Evolutionary conservation across 352 stramenopile species (phyloP).

Genomic region (Phytophthora sp.): DNA sequence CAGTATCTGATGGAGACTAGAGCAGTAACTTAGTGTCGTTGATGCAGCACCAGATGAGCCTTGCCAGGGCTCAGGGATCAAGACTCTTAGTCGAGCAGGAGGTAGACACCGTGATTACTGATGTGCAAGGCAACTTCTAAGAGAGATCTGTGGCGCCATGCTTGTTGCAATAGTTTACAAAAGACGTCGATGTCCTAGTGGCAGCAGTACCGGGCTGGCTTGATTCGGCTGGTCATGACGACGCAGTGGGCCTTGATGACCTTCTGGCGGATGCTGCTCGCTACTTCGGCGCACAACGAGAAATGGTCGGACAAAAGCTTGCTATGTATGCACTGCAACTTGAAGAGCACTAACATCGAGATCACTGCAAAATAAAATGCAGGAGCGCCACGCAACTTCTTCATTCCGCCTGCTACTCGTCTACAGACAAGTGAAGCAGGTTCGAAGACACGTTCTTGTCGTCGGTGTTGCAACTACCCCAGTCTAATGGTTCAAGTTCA

Average conservation of each 20-base stretch:
- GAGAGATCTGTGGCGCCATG: constrained; percentile 2
- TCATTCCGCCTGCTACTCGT: constrained; percentile 43
- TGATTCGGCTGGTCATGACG: constrained; percentile 2
- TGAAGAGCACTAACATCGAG: constrained; percentile 1
- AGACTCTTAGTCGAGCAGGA: constrained; percentile 43
- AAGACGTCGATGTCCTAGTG: constrained; percentile 30
- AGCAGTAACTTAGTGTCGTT: constrained; percentile 9
- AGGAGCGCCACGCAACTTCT: constrained; percentile 23
- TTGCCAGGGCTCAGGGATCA: constrained; percentile 34
- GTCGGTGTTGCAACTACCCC: neutral
- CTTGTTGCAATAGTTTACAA: constrained; percentile 43
- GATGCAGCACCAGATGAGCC: constrained; percentile 49
- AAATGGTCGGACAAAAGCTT: constrained; percentile 25
- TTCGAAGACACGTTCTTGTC: constrained; percentile 10
- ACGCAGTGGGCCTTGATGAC: constrained; percentile 38
- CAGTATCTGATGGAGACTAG: neutral
- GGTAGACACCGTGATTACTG: constrained; percentile 29
- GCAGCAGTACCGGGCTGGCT: constrained; percentile 30
- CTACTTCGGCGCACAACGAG: constrained; percentile 37
- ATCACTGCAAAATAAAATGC: constrained; percentile 5
- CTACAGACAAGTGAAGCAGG: constrained; percentile 40
- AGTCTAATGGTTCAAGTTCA: neutral
- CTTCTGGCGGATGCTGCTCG: constrained; percentile 40
- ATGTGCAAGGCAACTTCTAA: no score
- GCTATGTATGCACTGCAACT: neutral